Base-by-base conservation (phyloP, 257 asterid species). In the Solanum ahanhuiri region DNA sequence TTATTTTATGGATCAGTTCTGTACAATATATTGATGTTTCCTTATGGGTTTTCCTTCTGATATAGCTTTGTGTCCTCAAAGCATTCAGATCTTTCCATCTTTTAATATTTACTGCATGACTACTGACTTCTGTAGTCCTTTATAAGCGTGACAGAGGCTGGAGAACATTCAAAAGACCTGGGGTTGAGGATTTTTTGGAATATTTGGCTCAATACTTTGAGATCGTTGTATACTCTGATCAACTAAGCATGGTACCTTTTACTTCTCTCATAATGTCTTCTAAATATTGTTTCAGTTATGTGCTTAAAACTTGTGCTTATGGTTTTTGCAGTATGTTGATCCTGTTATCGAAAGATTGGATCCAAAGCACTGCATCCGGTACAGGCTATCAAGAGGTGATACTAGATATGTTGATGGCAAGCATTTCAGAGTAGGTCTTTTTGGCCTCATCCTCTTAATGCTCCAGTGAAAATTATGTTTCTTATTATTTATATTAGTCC, bases 161-260 rank as follows among this genome's bases (percentile, higher is more conserved):
- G 99, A 93, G 97, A 90, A 95, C 98, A 69, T 93, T 94, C 90
- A 96, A 96, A 86, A 91, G 99, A 87, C 99, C 99, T n/a, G 99
- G 98, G 63, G 98, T 96, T 84, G 99, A 95, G 60, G 95, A 91
- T 86, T 96, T 96, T 90, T 90, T 96, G 86, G 98, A 96, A 90
- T 95, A 96, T 85, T 88, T 96, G 82, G 94, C 97, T 81, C 98
- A 94, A 79, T 95, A 84, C 87, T 96, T 92, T 88, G 98, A 96
- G 91, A 90, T 96, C 22, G 91, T 96, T 43, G 86, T 95, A 34
- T 96, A 93, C 83, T 90, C 99, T 39, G 98, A 95, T 87, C 95
- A 93, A 88, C 92, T 85, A 86, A 88, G 25, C 87, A 90, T 92
- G 98, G 99, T 96, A 88, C 83, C 58, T 41, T 12, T 79, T 39